Evolutionary conservation across 441 rosid genomes (phyloP).

Genomic region (Kokia cookei): DNA sequence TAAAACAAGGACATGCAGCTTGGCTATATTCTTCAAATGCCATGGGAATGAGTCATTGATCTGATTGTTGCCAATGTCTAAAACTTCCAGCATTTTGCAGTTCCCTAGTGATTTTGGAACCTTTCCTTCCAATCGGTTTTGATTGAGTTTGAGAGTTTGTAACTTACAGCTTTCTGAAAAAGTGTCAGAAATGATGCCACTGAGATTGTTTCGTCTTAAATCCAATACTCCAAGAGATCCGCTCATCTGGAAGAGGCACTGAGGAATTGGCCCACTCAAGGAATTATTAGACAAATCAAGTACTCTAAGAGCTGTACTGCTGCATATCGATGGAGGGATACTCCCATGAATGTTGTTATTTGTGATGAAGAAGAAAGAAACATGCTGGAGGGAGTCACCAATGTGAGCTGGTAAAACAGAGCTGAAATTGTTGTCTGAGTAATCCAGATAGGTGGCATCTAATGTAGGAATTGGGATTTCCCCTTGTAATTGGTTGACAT

Average conservation of each 20-base stretch:
- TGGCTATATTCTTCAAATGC: too few relatives aligned
- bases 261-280: constrained; percentile 16
- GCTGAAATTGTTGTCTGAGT: constrained; percentile 22
- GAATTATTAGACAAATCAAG: constrained; percentile 25
- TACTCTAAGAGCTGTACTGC: constrained; percentile 3
- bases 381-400: background rate
- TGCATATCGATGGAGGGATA: constrained; percentile 23
- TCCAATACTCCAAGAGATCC: constrained; percentile 8
- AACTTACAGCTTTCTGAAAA: constrained; percentile 14
- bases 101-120: too few relatives aligned
- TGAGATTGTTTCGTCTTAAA: constrained; percentile 15
- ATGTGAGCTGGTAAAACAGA: constrained; percentile 10
- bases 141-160: constrained; percentile 10
- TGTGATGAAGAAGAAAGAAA: constrained; percentile 28
- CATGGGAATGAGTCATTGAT: too few relatives aligned
- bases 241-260: constrained; percentile 7
- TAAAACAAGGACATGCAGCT: too few relatives aligned
- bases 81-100: too few relatives aligned
- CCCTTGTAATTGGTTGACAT: constrained; percentile 2
- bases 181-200: constrained; percentile 20
- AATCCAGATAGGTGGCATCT: constrained; percentile 15
- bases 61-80: too few relatives aligned
- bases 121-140: too few relatives aligned
- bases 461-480: background rate
- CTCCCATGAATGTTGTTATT: constrained; percentile 22